phyloP scores from a whole-genome alignment of 495 filamentous ascomycete species.

The Lentithecium fluviatile region DNA sequence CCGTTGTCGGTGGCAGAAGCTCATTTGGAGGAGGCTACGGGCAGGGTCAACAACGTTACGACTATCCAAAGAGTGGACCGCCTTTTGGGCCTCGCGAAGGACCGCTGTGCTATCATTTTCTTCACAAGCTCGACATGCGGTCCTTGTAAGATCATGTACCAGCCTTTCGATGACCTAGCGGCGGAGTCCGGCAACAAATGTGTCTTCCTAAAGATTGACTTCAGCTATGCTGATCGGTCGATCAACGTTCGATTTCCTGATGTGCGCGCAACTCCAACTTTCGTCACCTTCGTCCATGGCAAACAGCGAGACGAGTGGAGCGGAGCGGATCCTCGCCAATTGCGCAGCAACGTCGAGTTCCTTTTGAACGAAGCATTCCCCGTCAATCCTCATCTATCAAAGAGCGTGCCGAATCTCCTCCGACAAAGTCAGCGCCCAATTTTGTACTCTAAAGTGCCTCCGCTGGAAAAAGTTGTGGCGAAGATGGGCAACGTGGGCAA shows the following conservation, averaged over 20 bases:
- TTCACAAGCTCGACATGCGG: slow-evolving; percentile 87
- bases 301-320: slow-evolving; percentile 75
- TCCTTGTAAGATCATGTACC: slow-evolving; percentile 82
- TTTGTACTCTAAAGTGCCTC: slow-evolving; percentile 74
- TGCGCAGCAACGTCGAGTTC: slow-evolving; percentile 70
- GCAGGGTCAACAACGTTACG: slow-evolving; percentile 54
- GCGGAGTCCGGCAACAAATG: slow-evolving; percentile 67
- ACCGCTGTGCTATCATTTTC: slow-evolving; percentile 79
- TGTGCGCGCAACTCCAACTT: slow-evolving; percentile 80
- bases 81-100: slow-evolving; percentile 57
- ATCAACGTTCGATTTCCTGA: slow-evolving; percentile 60
- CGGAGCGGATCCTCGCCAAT: slow-evolving; percentile 66
- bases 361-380: slow-evolving; percentile 76
- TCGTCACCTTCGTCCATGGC: slow-evolving; percentile 81
- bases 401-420: slow-evolving; percentile 69
- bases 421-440: slow-evolving; percentile 63
- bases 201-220: slow-evolving; percentile 81
- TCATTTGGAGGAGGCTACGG: slow-evolving; percentile 8
- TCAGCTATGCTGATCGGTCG: slow-evolving; percentile 59
- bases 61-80: slow-evolving; percentile 59
- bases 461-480: slow-evolving; percentile 75
- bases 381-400: slow-evolving; percentile 68
- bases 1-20: background rate
- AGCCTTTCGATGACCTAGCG: slow-evolving; percentile 78
- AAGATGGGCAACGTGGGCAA: slow-evolving; percentile 63